Evolutionary conservation across 352 stramenopile genomes (phyloP).

Genomic region (Pythium catenulatum): DNA sequence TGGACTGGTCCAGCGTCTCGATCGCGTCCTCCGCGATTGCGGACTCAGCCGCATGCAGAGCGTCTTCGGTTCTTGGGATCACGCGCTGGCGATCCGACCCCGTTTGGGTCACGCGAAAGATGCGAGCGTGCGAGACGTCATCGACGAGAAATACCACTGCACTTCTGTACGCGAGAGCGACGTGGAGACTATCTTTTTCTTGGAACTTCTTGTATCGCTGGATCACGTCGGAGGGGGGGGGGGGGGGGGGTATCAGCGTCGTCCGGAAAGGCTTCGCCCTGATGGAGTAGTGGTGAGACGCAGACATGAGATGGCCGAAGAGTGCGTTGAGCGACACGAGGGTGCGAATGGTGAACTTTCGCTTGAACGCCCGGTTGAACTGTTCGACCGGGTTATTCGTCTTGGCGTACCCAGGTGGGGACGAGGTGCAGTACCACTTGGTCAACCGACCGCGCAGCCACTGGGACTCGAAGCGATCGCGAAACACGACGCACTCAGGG

Average conservation of each 20-base stretch:
- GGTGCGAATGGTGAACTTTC: slow-evolving; percentile 35
- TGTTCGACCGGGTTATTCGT: slow-evolving; percentile 60
- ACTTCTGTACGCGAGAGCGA: background rate
- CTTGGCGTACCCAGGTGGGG: slow-evolving; percentile 34
- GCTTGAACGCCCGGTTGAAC: slow-evolving; percentile 59
- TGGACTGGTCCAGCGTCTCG: background rate
- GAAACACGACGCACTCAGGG: background rate
- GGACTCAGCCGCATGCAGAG: background rate
- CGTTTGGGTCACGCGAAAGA: background rate
- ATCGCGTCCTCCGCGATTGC: background rate
- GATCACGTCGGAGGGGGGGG: background rate
- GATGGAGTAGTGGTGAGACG: background rate
- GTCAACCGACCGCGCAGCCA: slow-evolving; percentile 22
- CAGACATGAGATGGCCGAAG: too few relatives aligned
- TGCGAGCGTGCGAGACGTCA: background rate
- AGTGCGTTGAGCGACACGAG: slow-evolving; percentile 35
- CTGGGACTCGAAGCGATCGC: background rate
- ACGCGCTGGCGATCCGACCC: background rate
- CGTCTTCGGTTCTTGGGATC: background rate
- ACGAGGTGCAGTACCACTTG: slow-evolving; percentile 32
- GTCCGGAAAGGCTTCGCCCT: background rate
- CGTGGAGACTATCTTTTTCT: background rate
- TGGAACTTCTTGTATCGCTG: slow-evolving; percentile 1
- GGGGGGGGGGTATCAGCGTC: background rate
- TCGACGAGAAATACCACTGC: background rate